A percentile compares a stretch with the other conserved stretches of the same genome.
Conservation (phyloP, 148 eudicot genomes). For the Suaeda aralocaspica region DNA sequence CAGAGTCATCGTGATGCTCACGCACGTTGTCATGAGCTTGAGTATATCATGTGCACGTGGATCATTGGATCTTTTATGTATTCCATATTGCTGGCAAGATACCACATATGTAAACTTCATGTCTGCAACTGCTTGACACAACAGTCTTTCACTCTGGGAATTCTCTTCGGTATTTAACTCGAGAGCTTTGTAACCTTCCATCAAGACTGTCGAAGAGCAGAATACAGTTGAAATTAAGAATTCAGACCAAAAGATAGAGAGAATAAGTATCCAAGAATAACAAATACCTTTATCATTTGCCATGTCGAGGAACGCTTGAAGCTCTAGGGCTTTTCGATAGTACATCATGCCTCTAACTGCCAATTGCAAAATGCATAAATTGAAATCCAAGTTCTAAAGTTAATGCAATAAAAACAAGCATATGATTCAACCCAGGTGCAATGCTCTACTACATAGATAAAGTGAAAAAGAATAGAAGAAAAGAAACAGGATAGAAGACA, state of each 20-base stretch:
- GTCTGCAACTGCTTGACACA: conserved; percentile 96
- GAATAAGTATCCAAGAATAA: not conserved
- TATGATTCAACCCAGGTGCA: not conserved
- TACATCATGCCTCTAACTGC: conserved; percentile 99
- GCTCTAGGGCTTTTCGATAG: conserved; percentile 91
- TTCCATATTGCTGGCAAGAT: conserved; percentile 91
- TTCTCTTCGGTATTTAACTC: conserved; percentile 77
- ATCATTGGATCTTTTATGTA: conserved; percentile 76
- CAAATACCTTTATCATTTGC: conserved; percentile 74
- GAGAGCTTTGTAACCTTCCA: conserved; percentile 95
- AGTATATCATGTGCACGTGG: conserved; percentile 86
- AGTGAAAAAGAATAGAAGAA: no score
- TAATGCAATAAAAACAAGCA: not conserved
- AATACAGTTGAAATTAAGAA: not conserved
- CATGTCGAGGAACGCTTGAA: conserved; percentile 99
- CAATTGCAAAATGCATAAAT: conserved; percentile 18
- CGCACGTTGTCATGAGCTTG: conserved; percentile 82
- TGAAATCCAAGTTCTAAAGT: not conserved
- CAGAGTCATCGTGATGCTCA: not conserved
- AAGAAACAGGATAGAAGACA: no score
- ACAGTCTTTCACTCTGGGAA: conserved; percentile 73
- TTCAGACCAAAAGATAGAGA: not conserved
- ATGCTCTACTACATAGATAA: no score
- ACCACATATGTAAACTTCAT: conserved; percentile 98
- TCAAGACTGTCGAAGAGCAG: conserved; percentile 46